Base-by-base conservation (phyloP, 805 yeast genomes). In the Lipomyces starkeyi region DNA sequence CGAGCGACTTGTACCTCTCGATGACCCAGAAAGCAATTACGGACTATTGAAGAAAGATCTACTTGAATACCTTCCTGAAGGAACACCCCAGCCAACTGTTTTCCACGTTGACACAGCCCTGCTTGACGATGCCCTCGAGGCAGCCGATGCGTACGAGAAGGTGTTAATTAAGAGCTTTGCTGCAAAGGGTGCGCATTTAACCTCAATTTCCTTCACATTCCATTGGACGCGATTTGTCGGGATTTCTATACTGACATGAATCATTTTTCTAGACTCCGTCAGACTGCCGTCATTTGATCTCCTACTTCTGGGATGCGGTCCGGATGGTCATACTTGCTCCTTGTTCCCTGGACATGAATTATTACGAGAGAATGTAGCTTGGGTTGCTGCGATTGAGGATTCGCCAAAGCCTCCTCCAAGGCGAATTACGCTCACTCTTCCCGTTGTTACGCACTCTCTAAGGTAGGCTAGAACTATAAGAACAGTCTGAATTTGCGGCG, bases 241-340 rank as follows among this genome's bases (percentile, higher is more conserved):
- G 29, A 22, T 7, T 13, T 25, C 8, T 17, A 29, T 29, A 22
- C 56, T 53, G 20, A 53, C 35, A 25, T 53, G 8, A n/a, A 22
- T 40, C 61, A 17, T 27, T 49, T 52, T 17, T 34, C 25, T 29
- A 78, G 98, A 95, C 79, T 89, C 97, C 20, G 99, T 95, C 65
- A 93, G 93, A 80, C 84, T 94, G 70, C 99, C 99, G 68, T 88
- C 91, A 87, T 94, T 95, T 80, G 98, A 95, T 79, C 81, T 95
- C 63, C 85, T 95, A 70, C 82, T 95, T 72, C 83, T 95, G 67
- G 99, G 99, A 32, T 94, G 98, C 83, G 99, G 99, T 0, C 98
- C 98, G 2, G 99, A 94, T 79, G 99, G 99, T 27, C 99, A 94
- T 79, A 91, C 92, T 76, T 97, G 97, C 62, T 92, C 97, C n/a